These are phyloP conservation scores for Schoenoplectus triqueter DNA, from an alignment of 202 grass and related monocot genomes.

Conservation along the genomic window DNA sequence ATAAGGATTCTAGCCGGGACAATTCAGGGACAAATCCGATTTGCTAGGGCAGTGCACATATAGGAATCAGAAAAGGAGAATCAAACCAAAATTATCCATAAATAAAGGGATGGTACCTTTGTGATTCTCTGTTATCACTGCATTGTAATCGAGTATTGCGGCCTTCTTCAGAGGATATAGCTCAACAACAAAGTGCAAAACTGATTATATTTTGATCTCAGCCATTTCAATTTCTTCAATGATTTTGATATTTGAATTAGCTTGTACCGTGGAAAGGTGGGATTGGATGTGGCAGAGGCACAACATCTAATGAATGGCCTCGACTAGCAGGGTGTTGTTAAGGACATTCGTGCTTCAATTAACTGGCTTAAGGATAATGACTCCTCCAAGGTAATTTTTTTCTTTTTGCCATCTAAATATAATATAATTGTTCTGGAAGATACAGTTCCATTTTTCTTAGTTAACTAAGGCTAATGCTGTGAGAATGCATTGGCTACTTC, in stretches of 20 bases:
- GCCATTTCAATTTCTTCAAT: constrained; percentile 18
- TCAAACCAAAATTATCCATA: not conserved
- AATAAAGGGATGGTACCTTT: not conserved
- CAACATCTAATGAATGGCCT: constrained; percentile 87
- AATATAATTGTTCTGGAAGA: constrained; percentile 1
- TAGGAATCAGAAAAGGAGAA: not conserved
- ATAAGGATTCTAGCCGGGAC: not conserved
- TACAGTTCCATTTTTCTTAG: not conserved
- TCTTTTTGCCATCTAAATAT: not conserved
- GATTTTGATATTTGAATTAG: constrained; percentile 41
- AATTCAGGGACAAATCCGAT: not conserved
- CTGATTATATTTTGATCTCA: not conserved
- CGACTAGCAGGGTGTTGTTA: constrained; percentile 80
- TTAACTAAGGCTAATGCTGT: not conserved
- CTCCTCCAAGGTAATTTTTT: constrained; percentile 65
- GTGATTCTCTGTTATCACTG: not conserved
- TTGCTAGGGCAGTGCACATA: not conserved
- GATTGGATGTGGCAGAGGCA: constrained; percentile 81
- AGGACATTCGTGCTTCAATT: constrained; percentile 90
- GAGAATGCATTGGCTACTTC: not conserved
- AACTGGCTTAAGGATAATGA: constrained; percentile 95
- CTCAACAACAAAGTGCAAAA: not conserved
- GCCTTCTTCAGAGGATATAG: not conserved
- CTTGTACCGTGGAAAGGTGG: constrained; percentile 94
- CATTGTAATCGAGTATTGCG: not conserved